Percentiles rank a stretch among this genome's conserved stretches.
phyloP scores from a whole-genome alignment of 257 asterid genomes.

The Verbena officinalis region DNA sequence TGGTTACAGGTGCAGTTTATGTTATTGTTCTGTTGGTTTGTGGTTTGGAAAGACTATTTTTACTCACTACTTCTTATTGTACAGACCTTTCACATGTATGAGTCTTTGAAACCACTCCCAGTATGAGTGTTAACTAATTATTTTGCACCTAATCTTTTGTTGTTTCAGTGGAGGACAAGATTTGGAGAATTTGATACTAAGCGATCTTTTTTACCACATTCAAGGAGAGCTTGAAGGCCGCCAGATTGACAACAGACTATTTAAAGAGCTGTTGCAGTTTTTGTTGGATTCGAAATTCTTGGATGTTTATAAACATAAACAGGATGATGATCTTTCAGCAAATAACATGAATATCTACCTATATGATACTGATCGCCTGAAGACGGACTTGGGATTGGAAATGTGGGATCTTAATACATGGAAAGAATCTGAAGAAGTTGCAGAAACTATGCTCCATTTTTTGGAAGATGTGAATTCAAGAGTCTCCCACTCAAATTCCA shows the following conservation, averaged over 20 bases:
- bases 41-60: neutral
- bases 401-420: conserved; percentile 74
- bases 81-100: neutral
- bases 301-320: conserved; percentile 55
- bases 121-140: conserved; percentile 10
- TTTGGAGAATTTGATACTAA: conserved; percentile 63
- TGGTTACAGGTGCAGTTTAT: conserved; percentile 71
- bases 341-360: conserved; percentile 39
- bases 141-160: conserved; percentile 23
- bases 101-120: conserved; percentile 6
- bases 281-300: conserved; percentile 64
- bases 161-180: conserved; percentile 75
- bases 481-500: conserved; percentile 55
- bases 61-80: conserved; percentile 6
- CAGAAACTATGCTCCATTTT: conserved; percentile 63
- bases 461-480: conserved; percentile 65
- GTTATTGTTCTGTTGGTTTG: conserved; percentile 22
- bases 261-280: conserved; percentile 81
- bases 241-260: conserved; percentile 65
- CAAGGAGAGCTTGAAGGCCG: conserved; percentile 97
- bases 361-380: conserved; percentile 63
- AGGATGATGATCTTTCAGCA: conserved; percentile 47
- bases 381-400: conserved; percentile 72
- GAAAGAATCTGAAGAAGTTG: conserved; percentile 70
- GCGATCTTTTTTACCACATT: conserved; percentile 83